A percentile compares a stretch with the other conserved stretches of the same genome.
These are phyloP conservation scores for Malus hybrid DNA, from an alignment of 331 rosid genomes.

Conservation along the genomic window DNA sequence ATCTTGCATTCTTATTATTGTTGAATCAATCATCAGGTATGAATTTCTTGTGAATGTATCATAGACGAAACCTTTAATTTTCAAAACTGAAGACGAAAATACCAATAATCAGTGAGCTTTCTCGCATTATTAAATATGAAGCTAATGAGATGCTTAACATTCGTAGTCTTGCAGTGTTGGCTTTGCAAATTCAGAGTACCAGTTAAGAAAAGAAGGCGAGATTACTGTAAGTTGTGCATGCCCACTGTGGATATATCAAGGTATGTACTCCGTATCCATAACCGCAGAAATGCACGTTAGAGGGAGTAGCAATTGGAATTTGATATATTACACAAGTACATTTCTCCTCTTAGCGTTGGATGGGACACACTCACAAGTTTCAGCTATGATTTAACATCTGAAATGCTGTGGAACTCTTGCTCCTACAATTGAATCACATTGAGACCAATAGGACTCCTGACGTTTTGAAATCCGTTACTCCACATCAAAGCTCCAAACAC, in stretches of 20 bases:
- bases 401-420: conserved; percentile 6
- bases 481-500: conserved; percentile 71
- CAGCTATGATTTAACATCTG: neutral
- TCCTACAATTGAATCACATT: conserved; percentile 29
- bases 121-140: neutral
- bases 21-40: neutral
- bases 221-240: neutral
- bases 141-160: neutral
- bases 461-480: conserved; percentile 45
- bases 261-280: neutral
- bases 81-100: neutral
- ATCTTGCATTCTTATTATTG: neutral
- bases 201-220: neutral
- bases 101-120: neutral
- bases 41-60: neutral
- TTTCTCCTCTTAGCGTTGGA: neutral
- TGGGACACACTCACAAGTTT: neutral
- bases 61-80: neutral
- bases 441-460: conserved; percentile 63
- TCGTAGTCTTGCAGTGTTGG: neutral
- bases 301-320: neutral
- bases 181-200: neutral
- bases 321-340: neutral
- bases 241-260: neutral
- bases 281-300: neutral